phyloP scores from a whole-genome alignment of 2,329 filamentous ascomycete species.

The Botryotinia narcissicola region DNA sequence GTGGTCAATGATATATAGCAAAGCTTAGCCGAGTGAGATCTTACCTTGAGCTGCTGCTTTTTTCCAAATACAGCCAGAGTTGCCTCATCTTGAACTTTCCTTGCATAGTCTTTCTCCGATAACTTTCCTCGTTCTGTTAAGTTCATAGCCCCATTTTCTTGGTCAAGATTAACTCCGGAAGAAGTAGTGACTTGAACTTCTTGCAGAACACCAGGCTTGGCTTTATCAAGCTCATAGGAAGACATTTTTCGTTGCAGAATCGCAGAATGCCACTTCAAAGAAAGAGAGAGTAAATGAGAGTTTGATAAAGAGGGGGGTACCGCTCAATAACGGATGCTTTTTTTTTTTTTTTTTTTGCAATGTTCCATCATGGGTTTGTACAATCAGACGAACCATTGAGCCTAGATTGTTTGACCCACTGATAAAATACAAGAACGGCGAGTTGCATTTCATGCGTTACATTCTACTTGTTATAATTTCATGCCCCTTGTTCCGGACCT shows the following conservation, averaged over 20 bases:
- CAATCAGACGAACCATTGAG: neutral
- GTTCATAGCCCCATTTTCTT: neutral
- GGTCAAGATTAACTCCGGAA: neutral
- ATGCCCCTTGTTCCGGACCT: neutral
- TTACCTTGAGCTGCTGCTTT: slow-evolving; percentile 20
- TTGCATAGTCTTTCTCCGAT: neutral
- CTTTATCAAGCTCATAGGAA: neutral
- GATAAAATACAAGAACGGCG: neutral
- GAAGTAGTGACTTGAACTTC: neutral
- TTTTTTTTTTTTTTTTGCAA: too few species aligned
- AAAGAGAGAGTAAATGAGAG: neutral
- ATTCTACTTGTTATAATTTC: neutral
- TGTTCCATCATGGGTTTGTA: neutral
- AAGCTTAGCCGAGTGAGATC: neutral
- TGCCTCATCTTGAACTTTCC: slow-evolving; percentile 16
- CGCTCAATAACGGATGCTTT: neutral
- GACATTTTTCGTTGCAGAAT: neutral
- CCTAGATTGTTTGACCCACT: neutral
- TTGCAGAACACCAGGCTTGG: neutral
- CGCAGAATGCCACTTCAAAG: neutral
- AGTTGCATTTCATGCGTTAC: neutral
- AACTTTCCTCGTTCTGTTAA: neutral
- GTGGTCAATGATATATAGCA: neutral
- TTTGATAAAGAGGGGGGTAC: neutral
- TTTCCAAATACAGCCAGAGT: slow-evolving; percentile 20